Evolutionary conservation across 1,284 basidiomycete genomes (phyloP).

Genomic region (Naganishia liquefaciens): DNA sequence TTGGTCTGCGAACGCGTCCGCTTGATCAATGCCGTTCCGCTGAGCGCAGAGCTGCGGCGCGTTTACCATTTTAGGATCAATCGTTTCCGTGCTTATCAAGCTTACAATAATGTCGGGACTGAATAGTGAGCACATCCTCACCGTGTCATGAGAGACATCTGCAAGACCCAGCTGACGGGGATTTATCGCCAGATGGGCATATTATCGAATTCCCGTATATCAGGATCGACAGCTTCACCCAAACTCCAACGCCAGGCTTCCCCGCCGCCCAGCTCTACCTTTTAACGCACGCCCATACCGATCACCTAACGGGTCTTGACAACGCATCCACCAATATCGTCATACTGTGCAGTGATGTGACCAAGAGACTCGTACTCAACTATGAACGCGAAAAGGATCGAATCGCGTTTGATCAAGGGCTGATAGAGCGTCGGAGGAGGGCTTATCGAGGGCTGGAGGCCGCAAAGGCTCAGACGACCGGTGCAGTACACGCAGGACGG

Average conservation of each 20-base stretch:
- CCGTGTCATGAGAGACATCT: no score
- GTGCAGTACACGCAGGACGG: conserved; percentile 47
- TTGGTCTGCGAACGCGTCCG: no score
- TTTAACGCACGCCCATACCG: conserved; percentile 79
- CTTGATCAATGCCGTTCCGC: no score
- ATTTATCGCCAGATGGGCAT: conserved; percentile 44
- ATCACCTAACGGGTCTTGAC: conserved; percentile 59
- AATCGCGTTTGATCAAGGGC: conserved; percentile 57
- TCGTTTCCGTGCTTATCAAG: no score
- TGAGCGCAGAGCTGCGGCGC: no score
- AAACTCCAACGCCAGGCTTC: conserved; percentile 42
- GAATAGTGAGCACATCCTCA: conserved; percentile 5
- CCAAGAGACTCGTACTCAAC: conserved; percentile 76
- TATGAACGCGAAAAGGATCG: conserved; percentile 67
- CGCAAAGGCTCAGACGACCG: conserved; percentile 29
- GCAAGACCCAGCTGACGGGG: neutral
- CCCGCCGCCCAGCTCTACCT: conserved; percentile 66
- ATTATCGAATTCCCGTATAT: conserved; percentile 63
- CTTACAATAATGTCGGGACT: conserved; percentile 12
- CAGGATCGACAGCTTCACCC: conserved; percentile 73
- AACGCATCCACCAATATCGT: conserved; percentile 46
- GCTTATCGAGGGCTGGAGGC: conserved; percentile 71
- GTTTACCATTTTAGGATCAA: no score
- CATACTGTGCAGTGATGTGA: conserved; percentile 73
- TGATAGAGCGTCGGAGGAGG: conserved; percentile 61